Evolutionary conservation across 257 asterid species (phyloP).

Genomic region (Solanum dulcamara): DNA sequence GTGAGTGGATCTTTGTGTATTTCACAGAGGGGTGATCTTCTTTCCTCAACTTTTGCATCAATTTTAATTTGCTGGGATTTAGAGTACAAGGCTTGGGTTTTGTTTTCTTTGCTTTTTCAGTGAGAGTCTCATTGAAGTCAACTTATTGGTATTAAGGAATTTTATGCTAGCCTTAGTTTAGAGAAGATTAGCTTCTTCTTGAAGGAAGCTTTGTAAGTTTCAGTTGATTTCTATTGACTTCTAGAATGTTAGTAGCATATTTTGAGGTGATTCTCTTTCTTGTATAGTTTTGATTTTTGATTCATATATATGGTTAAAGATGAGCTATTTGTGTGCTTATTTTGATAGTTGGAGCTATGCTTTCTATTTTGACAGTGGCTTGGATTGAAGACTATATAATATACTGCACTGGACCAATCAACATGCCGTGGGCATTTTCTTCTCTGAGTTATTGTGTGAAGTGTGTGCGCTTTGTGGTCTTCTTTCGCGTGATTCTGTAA

Average conservation of each 20-base stretch:
- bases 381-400: not conserved
- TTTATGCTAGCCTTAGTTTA: not conserved
- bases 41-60: not conserved
- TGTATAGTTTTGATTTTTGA: not conserved
- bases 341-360: not conserved
- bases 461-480: conserved; percentile 48
- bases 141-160: not conserved
- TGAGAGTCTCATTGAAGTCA: not conserved
- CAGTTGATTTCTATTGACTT: not conserved
- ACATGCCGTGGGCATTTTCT: conserved; percentile 60
- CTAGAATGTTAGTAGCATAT: not conserved
- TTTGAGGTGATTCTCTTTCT: not conserved
- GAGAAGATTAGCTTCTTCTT: not conserved
- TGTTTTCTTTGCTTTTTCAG: not conserved
- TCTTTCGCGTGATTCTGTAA: conserved; percentile 68
- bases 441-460: conserved; percentile 48
- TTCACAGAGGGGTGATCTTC: not conserved
- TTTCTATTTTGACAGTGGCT: not conserved
- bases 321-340: not conserved
- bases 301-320: not conserved
- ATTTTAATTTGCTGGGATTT: not conserved
- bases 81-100: not conserved
- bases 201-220: not conserved
- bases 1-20: not conserved
- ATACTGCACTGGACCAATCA: conserved; percentile 25